Evolutionary conservation across 208 protist species (phyloP), one percentile per base, ranked within the genome.

Genomic region (Trypanosoma cruzi): DNA sequence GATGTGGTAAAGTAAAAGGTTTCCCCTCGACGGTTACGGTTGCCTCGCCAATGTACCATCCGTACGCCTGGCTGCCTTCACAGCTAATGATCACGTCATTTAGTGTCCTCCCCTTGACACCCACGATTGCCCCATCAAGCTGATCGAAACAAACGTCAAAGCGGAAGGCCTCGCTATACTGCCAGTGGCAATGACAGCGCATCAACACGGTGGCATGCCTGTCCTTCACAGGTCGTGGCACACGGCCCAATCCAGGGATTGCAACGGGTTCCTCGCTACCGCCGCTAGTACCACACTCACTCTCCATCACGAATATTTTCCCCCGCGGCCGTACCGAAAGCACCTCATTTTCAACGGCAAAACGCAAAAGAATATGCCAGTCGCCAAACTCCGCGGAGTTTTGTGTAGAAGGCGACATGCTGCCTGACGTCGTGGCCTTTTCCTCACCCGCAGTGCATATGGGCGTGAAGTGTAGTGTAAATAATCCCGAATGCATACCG

Each of bases 401-500:
- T 46, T 66, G 81, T 0, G 60, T 54, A 34, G 49, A 52, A 40
- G 44, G 31, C 8, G 34, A 66, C 40, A 62, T 66, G 14, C 55
- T 24, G 18, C 32, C 32, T 5, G 42, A 26, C 16, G 26, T 3
- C 20, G 68, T n/a, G 20, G 36, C 36, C 36, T 74, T 61, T 42
- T 77, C 75, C 56, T 84, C 85, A 6, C 42, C 57, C 20, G 49
- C 22, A 14, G 78, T 72, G 64, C 82, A 85, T 48, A 90, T 68
- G 26, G 84, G 80, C 46, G 85, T 89, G 80, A 95, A 95, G 82
- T 88, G 89, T 69, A 95, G 80, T 37, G 86, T 93, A 75, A 90
- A 95, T 24, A 95, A 76, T 37, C 84, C 86, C 48, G 85, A 90
- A 56, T 92, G 85, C 73, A 81, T 82, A 50, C 86, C 86, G 37